These are phyloP conservation scores for Coniosporium apollinis DNA, from an alignment of 495 filamentous ascomycete genomes.

Conservation along the genomic window DNA sequence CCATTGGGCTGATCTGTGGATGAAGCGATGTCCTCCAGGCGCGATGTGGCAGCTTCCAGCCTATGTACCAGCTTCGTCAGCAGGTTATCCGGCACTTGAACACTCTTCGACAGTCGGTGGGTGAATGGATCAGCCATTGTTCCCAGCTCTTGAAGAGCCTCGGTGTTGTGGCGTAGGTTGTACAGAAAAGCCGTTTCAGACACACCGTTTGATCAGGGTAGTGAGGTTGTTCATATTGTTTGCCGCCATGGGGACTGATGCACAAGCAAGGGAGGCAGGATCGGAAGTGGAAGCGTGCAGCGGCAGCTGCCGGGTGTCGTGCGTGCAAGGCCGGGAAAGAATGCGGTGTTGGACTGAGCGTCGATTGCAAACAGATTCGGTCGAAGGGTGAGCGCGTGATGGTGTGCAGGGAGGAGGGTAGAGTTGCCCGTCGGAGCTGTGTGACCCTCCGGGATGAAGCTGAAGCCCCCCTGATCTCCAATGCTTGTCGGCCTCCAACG, in stretches of 20 bases:
- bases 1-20: constrained; percentile 27
- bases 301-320: too few relatives aligned
- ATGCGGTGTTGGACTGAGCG: too few relatives aligned
- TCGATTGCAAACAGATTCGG: too few relatives aligned
- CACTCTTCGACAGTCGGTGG: constrained; percentile 1
- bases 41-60: constrained; percentile 91
- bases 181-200: background rate
- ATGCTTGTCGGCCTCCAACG: too few relatives aligned
- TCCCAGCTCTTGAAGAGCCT: background rate
- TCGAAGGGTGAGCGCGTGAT: too few relatives aligned
- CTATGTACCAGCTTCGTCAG: constrained; percentile 40
- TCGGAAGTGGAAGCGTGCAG: too few relatives aligned
- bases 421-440: too few relatives aligned
- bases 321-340: too few relatives aligned
- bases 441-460: too few relatives aligned
- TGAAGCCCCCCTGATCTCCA: too few relatives aligned
- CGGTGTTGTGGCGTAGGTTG: background rate
- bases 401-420: too few relatives aligned
- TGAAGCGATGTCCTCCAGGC: constrained; percentile 88
- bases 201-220: constrained; percentile 93
- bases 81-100: constrained; percentile 6
- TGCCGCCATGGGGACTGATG: constrained; percentile 27
- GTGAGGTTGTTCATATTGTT: constrained; percentile 88
- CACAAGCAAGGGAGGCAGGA: constrained; percentile 4
- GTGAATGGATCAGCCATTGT: background rate